Base-by-base conservation (phyloP, 768 basidiomycete genomes). In the Saitozyma podzolica region DNA sequence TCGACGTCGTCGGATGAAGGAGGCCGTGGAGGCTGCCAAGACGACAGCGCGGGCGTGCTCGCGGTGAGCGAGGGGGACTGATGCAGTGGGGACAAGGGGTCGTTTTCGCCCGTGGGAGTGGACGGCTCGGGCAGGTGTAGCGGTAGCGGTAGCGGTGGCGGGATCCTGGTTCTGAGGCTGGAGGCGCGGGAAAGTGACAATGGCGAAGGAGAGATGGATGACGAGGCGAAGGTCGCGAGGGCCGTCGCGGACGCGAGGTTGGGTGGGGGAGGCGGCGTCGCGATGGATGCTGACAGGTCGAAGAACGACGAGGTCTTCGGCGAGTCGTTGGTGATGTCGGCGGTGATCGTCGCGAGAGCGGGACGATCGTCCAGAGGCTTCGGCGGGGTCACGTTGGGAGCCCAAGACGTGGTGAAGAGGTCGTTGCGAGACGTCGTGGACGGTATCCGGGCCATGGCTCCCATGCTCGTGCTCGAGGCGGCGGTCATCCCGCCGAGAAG, bases 11-110 rank as follows among this genome's bases (percentile, higher is more conserved):
- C 67, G 8, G 62, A 58, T 5, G 55, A 54, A 6, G 68, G 65
- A 13, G 73, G 70, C 20, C 62, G 50, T 8, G 74, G 68, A 0
- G 71, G 74, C 50, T 66, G 60, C 74, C 74, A 75, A 50, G 51
- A 53, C 2, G 63, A 54, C 10, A 51, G 50, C 1, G 59, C 53
- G 9, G 70, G 59, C 2, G 29, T 29, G 29, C 29, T 29, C 29
- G 29, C 29, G 9, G 65, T 62, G 13, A 72, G 62, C 16, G 65
- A 66, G 8, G 74, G 74, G 0, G 70, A 72, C 42, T 70, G 66
- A 58, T 75, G 71, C 14, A 75, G 58, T 8, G 74, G 74, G 1
- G 74, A 75, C 14, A 75, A 49, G 6, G 66, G 70, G n/a, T 67
- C 67, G 37, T 61, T 57, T 48, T 41, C 9, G 56, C 47, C 19